Percentiles rank a stretch among this genome's conserved stretches.
These are phyloP conservation scores for Rosellinia necatrix DNA, from an alignment of 2,329 filamentous ascomycete genomes.

Conservation along the genomic window DNA sequence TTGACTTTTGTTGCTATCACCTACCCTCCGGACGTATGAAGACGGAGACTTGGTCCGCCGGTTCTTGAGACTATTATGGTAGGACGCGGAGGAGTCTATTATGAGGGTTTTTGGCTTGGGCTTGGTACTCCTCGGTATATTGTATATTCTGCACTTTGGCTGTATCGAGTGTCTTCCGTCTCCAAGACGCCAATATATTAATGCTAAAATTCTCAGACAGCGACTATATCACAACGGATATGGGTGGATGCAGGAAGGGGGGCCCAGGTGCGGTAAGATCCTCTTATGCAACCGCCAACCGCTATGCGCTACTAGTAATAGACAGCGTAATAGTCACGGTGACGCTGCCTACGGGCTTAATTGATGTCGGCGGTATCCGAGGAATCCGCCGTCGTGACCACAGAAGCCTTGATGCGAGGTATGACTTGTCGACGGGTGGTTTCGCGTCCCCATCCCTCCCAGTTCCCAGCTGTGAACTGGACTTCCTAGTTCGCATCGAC, in stretches of 20 bases:
- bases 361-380: background rate
- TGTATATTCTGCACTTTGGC: no score
- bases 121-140: no score
- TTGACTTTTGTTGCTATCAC: no score
- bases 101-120: no score
- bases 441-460: background rate
- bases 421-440: background rate
- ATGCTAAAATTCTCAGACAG: no score
- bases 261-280: background rate
- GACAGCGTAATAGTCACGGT: background rate
- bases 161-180: no score
- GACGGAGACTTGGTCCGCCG: no score
- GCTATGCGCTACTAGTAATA: background rate
- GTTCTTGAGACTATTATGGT: no score
- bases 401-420: background rate
- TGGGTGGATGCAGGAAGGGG: background rate
- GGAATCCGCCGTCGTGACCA: background rate
- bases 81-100: no score
- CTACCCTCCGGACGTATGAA: no score
- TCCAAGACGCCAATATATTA: no score
- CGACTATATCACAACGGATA: background rate
- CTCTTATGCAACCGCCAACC: background rate
- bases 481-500: background rate
- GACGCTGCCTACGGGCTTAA: background rate
- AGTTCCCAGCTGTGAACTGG: background rate